A percentile compares a stretch with the other conserved stretches of the same genome.
Conservation (phyloP, 2,329 filamentous ascomycete species). For the Tolypocladium endophyticum region DNA sequence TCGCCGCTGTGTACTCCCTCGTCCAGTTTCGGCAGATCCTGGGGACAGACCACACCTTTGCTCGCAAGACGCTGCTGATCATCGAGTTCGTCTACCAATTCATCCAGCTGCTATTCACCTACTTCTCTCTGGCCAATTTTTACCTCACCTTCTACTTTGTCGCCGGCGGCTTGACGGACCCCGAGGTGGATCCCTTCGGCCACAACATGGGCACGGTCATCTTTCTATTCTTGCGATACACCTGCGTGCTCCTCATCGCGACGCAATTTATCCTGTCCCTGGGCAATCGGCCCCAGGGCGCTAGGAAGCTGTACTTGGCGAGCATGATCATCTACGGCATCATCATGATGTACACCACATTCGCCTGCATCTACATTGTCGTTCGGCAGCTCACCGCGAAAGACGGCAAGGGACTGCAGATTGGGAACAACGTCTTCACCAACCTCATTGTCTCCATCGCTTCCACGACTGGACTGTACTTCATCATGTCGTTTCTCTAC, state of each 20-base stretch:
- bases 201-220: slow-evolving; percentile 76
- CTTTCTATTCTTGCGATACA: slow-evolving; percentile 78
- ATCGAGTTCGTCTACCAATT: slow-evolving; percentile 95
- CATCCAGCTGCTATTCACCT: slow-evolving; percentile 87
- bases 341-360: slow-evolving; percentile 94
- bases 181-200: slow-evolving; percentile 78
- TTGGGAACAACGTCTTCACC: slow-evolving; percentile 87
- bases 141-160: slow-evolving; percentile 99
- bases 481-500: slow-evolving; percentile 92
- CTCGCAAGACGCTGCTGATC: slow-evolving; percentile 83
- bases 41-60: slow-evolving; percentile 80
- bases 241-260: slow-evolving; percentile 76
- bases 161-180: slow-evolving; percentile 76
- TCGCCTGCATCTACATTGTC: slow-evolving; percentile 82
- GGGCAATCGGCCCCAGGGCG: slow-evolving; percentile 91
- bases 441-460: slow-evolving; percentile 86
- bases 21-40: slow-evolving; percentile 93
- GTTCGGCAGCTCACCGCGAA: slow-evolving; percentile 61
- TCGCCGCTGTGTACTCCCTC: slow-evolving; percentile 93
- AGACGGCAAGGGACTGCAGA: slow-evolving; percentile 31
- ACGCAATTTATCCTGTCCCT: slow-evolving; percentile 95
- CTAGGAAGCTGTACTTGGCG: slow-evolving; percentile 78
- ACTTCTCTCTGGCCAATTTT: slow-evolving; percentile 97
- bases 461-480: slow-evolving; percentile 87
- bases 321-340: slow-evolving; percentile 85